Conservation (phyloP, 345 rosid genomes). For the Arabis alpina region DNA sequence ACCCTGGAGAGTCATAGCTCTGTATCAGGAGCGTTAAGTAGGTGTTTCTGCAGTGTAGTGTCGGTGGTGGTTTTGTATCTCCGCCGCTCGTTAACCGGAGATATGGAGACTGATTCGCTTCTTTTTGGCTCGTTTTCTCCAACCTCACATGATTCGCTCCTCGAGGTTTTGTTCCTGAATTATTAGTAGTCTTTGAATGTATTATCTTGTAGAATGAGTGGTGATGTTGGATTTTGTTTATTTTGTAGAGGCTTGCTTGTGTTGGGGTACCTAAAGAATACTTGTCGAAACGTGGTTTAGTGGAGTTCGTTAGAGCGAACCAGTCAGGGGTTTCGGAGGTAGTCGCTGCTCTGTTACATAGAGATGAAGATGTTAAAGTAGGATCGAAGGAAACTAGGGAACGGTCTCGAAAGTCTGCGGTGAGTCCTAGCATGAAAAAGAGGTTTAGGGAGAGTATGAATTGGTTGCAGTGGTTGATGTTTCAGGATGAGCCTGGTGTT, state of each 20-base stretch:
- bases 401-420: constrained; percentile 41
- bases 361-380: constrained; percentile 64
- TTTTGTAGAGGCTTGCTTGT: constrained; percentile 68
- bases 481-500: constrained; percentile 58
- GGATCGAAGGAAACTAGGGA: constrained; percentile 42
- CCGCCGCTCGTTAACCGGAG: constrained; percentile 44
- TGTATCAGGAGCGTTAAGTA: constrained; percentile 57
- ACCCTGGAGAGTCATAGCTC: constrained; percentile 67
- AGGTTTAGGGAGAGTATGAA: constrained; percentile 60
- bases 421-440: constrained; percentile 44
- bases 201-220: not conserved
- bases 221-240: constrained; percentile 21
- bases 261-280: constrained; percentile 62
- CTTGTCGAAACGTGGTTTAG: constrained; percentile 54
- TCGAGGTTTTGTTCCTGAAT: constrained; percentile 44
- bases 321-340: constrained; percentile 49
- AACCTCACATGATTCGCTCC: constrained; percentile 56
- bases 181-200: not conserved
- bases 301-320: constrained; percentile 54
- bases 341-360: constrained; percentile 66
- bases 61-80: constrained; percentile 48
- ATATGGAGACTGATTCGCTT: constrained; percentile 69
- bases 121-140: constrained; percentile 42
- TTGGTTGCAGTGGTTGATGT: constrained; percentile 95
- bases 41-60: constrained; percentile 58